Evolutionary conservation across 2,329 filamentous ascomycete genomes (phyloP).

Genomic region (Stachybotrys chlorohalonatus): DNA sequence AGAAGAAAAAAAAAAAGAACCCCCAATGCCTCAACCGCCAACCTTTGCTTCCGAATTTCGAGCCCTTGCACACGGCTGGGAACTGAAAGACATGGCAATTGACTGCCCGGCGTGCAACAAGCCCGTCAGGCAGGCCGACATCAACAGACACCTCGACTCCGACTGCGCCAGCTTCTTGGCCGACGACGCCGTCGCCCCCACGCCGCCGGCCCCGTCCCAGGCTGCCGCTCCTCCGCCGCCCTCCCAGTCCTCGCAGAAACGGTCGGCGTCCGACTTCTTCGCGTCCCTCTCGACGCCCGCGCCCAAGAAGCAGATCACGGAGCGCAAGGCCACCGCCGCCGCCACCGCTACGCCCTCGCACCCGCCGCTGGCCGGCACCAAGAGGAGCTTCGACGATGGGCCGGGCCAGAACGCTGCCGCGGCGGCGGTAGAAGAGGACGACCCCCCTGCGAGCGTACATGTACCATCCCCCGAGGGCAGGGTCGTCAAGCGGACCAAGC

Average conservation of each 20-base stretch:
- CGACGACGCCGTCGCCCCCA: conserved; percentile 31
- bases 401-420: conserved; percentile 25
- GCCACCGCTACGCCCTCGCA: conserved; percentile 11
- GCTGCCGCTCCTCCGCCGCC: conserved; percentile 10
- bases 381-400: conserved; percentile 46
- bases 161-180: conserved; percentile 62
- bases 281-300: conserved; percentile 55
- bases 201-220: conserved; percentile 20
- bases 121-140: conserved; percentile 60
- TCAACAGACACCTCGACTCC: conserved; percentile 89
- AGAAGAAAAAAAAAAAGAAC: too few relatives aligned
- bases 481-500: conserved; percentile 57
- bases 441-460: neutral
- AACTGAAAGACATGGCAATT: conserved; percentile 35
- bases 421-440: conserved; percentile 4
- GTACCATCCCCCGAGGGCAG: neutral
- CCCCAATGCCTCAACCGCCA: too few relatives aligned
- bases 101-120: conserved; percentile 77
- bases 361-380: conserved; percentile 28
- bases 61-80: neutral
- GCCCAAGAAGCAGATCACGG: conserved; percentile 40
- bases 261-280: conserved; percentile 50
- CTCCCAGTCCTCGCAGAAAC: conserved; percentile 36
- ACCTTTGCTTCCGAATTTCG: too few relatives aligned
- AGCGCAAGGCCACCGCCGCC: conserved; percentile 21